A percentile compares a stretch with the other conserved stretches of the same genome.
phyloP scores from a whole-genome alignment of 306 rosid genomes.

The Fagus crenata region DNA sequence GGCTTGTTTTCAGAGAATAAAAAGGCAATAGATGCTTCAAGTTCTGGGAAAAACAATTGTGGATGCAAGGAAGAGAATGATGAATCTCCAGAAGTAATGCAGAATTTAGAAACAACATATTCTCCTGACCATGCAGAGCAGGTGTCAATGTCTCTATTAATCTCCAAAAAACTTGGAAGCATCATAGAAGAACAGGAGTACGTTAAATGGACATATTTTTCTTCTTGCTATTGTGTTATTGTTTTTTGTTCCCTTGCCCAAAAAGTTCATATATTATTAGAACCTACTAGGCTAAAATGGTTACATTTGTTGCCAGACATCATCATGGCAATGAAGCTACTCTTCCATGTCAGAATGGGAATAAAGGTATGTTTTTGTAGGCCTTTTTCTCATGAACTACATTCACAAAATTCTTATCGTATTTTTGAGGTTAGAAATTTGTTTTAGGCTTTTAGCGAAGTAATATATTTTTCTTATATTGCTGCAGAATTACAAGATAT shows the following conservation, averaged over 20 bases:
- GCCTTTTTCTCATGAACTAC: background rate
- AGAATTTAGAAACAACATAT: conserved; percentile 33
- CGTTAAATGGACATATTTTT: conserved; percentile 21
- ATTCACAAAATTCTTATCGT: conserved; percentile 2
- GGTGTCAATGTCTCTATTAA: conserved; percentile 42
- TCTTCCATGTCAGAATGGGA: conserved; percentile 37
- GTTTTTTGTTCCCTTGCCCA: conserved; percentile 15
- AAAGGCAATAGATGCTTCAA: conserved; percentile 35
- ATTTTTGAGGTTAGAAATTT: background rate
- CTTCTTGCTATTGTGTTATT: conserved; percentile 13
- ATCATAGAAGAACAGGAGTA: conserved; percentile 45
- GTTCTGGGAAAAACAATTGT: conserved; percentile 24
- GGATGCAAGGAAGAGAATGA: conserved; percentile 40
- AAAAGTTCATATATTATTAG: background rate
- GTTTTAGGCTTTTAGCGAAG: background rate
- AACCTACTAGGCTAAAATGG: conserved; percentile 16
- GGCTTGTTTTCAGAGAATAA: conserved; percentile 39
- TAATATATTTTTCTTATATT: conserved; percentile 6
- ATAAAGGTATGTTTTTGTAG: conserved; percentile 45
- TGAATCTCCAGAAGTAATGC: conserved; percentile 26
- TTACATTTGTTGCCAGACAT: conserved; percentile 45
- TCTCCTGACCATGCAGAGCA: conserved; percentile 50
- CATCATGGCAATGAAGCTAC: conserved; percentile 34
- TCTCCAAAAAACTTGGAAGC: conserved; percentile 33
- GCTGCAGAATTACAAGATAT: conserved; percentile 42